Conservation (phyloP, 768 basidiomycete species). For the Kwoniella mangroviensis region DNA sequence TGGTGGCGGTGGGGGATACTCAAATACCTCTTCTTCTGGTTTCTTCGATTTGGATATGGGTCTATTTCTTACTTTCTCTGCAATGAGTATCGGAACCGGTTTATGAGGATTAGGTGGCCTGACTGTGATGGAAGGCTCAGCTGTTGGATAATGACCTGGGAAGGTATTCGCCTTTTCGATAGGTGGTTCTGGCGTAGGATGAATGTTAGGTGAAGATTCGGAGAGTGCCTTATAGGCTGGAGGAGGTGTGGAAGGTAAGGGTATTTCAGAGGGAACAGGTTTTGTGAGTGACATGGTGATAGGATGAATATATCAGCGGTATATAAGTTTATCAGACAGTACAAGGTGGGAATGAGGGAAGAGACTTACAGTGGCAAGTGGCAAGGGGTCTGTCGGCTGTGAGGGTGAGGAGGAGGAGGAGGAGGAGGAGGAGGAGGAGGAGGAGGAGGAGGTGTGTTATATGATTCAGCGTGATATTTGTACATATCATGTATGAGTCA, state of each 20-base stretch:
- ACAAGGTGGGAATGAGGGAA: background rate
- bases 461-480: background rate
- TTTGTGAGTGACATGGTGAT: conserved; percentile 9
- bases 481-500: background rate
- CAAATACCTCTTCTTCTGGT: background rate
- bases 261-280: conserved; percentile 9
- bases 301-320: background rate
- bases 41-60: background rate
- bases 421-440: background rate
- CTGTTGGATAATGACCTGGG: background rate
- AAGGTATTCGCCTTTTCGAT: background rate
- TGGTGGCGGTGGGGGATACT: conserved; percentile 5
- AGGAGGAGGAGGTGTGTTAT: background rate
- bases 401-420: background rate
- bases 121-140: background rate
- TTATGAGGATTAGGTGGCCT: background rate
- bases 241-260: conserved; percentile 13
- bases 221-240: conserved; percentile 9
- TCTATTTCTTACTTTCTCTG: background rate
- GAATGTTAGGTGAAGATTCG: background rate
- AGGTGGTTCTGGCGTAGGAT: background rate
- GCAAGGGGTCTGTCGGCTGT: background rate
- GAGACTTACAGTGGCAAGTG: background rate
- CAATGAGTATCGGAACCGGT: background rate
- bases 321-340: background rate